Evolutionary conservation across 345 rosid genomes (phyloP), one percentile per base, ranked within the genome.

Genomic region (Pugionium cornutum): DNA sequence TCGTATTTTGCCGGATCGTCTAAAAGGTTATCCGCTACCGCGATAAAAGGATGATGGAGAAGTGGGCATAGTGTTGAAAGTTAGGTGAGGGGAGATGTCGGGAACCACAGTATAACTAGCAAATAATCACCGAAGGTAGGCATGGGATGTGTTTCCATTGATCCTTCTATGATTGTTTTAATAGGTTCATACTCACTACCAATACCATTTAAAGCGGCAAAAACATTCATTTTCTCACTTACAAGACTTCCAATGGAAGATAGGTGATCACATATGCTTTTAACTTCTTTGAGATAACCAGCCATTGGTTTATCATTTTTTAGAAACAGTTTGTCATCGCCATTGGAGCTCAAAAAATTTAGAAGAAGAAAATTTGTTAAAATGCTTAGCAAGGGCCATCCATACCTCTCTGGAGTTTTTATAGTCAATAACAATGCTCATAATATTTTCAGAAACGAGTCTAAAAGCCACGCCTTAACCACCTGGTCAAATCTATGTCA

Each of bases 321-420:
- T 35, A 4, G 37, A 2, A 1, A 4, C 0, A 1, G 7, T n/a
- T 0, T 33, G 57, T 1, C 33, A 2, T 1, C 3, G 5, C 0
- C 40, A 11, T 3, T 53, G 57, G 0, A 53, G 27, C 5, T 33
- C 10, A 33, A 53, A 53, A 0, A 53, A 0, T 0, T 39, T 0
- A 1, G 40, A 53, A 0, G 57, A 53, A 0, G 57, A 32, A 0
- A 11, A 27, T 2, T 1, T 1, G 1, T 53, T 53, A 4, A 53
- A 53, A 0, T 53, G 28, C 0, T 1, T 4, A 1, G 26, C 37
- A 0, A 31, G 4, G 2, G 26, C 0, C 0, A 5, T 0, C 37
- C 56, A 51, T 0, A 51, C 8, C 0, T 51, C 26, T 3, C 30
- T 25, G 1, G 55, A 5, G 0, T 34, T 28, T 1, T 4, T 4